Percentiles rank a stretch among this genome's conserved stretches.
These are phyloP conservation scores for Brettanomyces nanus DNA, from an alignment of 805 yeast species.

Conservation along the genomic window DNA sequence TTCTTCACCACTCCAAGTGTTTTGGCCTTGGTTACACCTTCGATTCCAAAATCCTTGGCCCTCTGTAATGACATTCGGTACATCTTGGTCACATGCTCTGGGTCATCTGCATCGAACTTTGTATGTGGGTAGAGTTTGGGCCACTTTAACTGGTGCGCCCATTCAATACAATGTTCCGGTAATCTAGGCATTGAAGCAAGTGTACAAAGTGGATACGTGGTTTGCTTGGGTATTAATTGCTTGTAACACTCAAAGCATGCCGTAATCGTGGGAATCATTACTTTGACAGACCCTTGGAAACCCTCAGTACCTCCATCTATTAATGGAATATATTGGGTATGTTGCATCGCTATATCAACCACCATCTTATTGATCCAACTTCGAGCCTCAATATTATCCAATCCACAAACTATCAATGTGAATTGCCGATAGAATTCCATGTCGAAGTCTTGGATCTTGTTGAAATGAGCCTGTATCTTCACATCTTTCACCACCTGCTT, in stretches of 20 bases:
- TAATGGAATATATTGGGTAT: conserved; percentile 49
- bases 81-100: conserved; percentile 59
- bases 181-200: conserved; percentile 90
- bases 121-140: conserved; percentile 37
- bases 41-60: conserved; percentile 58
- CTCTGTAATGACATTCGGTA: conserved; percentile 45
- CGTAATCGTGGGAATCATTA: conserved; percentile 74
- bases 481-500: conserved; percentile 29
- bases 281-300: conserved; percentile 82
- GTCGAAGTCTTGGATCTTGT: conserved; percentile 58
- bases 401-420: conserved; percentile 71
- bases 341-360: conserved; percentile 49
- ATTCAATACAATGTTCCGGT: conserved; percentile 92
- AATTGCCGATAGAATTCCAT: conserved; percentile 59
- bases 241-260: conserved; percentile 93
- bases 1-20: conserved; percentile 85
- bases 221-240: conserved; percentile 56
- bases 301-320: conserved; percentile 97
- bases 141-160: conserved; percentile 78
- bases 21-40: conserved; percentile 64
- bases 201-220: conserved; percentile 84
- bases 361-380: conserved; percentile 77
- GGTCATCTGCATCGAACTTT: conserved; percentile 60
- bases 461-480: conserved; percentile 46
- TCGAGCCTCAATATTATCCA: conserved; percentile 85